A percentile compares a stretch with the other conserved stretches of the same genome.
These are phyloP conservation scores for Ceratocystis colombiana DNA, from an alignment of 2,329 filamentous ascomycete genomes.

Conservation along the genomic window DNA sequence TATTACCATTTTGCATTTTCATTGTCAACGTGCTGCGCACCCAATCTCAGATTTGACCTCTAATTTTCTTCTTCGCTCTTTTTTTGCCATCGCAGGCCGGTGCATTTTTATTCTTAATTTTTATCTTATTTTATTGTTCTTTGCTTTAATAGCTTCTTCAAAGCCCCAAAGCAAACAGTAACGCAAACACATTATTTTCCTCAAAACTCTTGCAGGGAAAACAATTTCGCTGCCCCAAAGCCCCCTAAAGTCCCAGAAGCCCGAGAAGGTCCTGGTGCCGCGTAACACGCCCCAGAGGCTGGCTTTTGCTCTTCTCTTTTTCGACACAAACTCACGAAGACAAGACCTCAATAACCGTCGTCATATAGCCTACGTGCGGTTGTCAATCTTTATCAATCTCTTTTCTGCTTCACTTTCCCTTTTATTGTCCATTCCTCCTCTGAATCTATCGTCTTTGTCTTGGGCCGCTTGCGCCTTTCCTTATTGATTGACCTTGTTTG, in stretches of 20 bases:
- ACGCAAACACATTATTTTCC: not conserved
- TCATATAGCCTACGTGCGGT: not conserved
- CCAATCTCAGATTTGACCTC: not conserved
- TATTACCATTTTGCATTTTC: not conserved
- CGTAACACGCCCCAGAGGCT: constrained; percentile 5
- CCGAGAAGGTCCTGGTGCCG: not conserved
- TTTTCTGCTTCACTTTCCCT: not conserved
- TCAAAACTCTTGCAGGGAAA: not conserved
- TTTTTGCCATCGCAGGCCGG: constrained; percentile 20
- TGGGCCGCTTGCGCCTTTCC: not conserved
- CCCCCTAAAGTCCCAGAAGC: not conserved
- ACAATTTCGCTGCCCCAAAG: not conserved
- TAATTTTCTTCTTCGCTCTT: constrained; percentile 4
- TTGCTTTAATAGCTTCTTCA: not conserved
- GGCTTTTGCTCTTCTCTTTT: not conserved
- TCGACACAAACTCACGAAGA: not conserved
- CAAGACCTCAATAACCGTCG: not conserved
- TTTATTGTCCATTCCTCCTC: not conserved
- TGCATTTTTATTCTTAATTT: not conserved
- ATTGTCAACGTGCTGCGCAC: not conserved
- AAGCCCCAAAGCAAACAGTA: not conserved
- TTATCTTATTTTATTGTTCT: not conserved
- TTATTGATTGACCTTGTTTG: not conserved
- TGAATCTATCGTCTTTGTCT: not conserved
- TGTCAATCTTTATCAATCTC: constrained; percentile 9